phyloP scores from a whole-genome alignment of 352 stramenopile genomes.

The Globisporangium paddicum region DNA sequence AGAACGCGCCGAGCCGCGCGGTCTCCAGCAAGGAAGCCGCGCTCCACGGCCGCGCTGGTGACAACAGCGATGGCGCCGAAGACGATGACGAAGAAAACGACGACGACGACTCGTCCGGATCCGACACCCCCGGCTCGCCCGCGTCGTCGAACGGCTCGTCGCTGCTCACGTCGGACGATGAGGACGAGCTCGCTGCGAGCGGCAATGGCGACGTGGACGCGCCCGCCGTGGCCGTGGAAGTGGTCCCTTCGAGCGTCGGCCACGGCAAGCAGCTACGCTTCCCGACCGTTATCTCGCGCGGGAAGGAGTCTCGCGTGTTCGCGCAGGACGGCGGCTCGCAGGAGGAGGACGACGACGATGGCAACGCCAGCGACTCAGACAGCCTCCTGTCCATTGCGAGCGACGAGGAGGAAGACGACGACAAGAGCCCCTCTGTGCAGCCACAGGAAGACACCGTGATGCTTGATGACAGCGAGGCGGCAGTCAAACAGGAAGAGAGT shows the following conservation, averaged over 20 bases:
- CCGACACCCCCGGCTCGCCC: conserved; percentile 20
- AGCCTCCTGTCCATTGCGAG: conserved; percentile 73
- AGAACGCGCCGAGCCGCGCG: conserved; percentile 73
- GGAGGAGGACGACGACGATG: conserved; percentile 19
- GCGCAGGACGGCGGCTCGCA: conserved; percentile 27
- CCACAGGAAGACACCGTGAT: conserved; percentile 3
- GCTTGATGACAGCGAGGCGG: conserved; percentile 12
- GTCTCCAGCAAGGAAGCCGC: conserved; percentile 84
- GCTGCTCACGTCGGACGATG: conserved; percentile 25
- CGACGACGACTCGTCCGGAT: conserved; percentile 15
- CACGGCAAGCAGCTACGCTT: conserved; percentile 80
- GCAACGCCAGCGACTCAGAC: conserved; percentile 46
- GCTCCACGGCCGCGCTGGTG: conserved; percentile 40
- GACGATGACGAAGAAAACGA: conserved; percentile 24
- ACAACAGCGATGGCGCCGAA: conserved; percentile 19
- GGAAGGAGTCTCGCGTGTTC: conserved; percentile 59
- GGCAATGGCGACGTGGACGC: conserved; percentile 13
- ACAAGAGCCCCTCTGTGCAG: conserved; percentile 12
- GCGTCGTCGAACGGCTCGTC: conserved; percentile 25
- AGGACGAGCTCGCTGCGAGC: conserved; percentile 11
- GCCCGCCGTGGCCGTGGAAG: conserved; percentile 41
- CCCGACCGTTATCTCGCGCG: conserved; percentile 57
- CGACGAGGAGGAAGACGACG: conserved; percentile 58
- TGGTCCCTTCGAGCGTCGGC: conserved; percentile 65
- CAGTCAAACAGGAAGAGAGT: conserved; percentile 5